Conservation (phyloP, 176 grass and related monocot species). For the Aegilops bicornis region DNA sequence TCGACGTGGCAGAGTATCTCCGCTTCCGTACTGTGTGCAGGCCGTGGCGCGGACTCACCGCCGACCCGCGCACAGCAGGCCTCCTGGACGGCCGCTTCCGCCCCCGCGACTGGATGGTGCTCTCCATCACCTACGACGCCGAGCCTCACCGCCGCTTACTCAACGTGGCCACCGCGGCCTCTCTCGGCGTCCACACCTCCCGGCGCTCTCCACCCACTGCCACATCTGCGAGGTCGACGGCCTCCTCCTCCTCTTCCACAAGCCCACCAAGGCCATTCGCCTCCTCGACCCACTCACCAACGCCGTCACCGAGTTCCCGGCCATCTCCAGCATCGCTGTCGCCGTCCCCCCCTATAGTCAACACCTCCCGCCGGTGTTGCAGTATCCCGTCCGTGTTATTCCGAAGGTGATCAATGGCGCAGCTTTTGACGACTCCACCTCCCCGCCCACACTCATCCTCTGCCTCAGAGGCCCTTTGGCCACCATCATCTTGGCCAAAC, state of each 20-base stretch:
- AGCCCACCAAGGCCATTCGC: too few species aligned
- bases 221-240: too few species aligned
- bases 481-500: not conserved
- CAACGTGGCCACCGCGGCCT: not conserved
- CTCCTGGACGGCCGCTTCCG: not conserved
- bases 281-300: slow-evolving; percentile 2
- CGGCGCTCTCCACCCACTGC: not conserved
- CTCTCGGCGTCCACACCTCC: not conserved
- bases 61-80: not conserved
- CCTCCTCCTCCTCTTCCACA: too few species aligned
- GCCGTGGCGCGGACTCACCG: too few species aligned
- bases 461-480: not conserved
- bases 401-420: not conserved
- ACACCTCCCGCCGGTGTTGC: not conserved
- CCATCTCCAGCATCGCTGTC: not conserved
- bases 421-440: not conserved
- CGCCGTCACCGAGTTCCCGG: not conserved
- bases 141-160: not conserved
- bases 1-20: too few species aligned
- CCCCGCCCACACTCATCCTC: not conserved
- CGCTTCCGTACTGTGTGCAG: too few species aligned
- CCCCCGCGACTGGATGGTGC: not conserved
- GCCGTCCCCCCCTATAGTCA: not conserved
- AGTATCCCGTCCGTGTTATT: not conserved
- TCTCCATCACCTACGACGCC: not conserved